Evolutionary conservation across 164 flowering plant genomes (phyloP).

Genomic region (Umbellularia californica): DNA sequence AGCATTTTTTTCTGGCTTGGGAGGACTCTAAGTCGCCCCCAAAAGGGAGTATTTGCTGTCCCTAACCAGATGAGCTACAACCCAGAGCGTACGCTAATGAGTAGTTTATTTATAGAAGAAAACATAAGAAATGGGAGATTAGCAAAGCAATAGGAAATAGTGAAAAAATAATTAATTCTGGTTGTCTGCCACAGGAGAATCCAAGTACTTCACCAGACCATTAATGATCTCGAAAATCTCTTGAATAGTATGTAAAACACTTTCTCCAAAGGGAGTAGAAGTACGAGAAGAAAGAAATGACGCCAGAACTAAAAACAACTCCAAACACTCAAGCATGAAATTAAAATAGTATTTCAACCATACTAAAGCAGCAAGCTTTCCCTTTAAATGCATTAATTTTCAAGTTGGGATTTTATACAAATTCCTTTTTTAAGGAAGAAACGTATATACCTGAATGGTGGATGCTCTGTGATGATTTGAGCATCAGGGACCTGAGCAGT

Average conservation of each 20-base stretch:
- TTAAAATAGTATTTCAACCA: no score
- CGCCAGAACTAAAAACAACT: neutral
- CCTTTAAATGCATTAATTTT: no score
- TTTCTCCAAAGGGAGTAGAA: neutral
- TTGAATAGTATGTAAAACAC: neutral
- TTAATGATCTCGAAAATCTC: neutral
- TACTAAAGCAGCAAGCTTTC: no score
- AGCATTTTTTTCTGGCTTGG: no score
- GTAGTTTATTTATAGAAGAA: neutral
- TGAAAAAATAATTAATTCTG: neutral
- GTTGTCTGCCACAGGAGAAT: neutral
- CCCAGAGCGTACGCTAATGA: no score
- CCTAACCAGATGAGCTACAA: no score
- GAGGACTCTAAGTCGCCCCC: no score
- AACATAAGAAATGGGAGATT: neutral
- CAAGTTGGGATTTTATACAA: no score
- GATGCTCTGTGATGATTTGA: conserved; percentile 85
- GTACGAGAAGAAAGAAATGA: neutral
- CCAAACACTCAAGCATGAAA: neutral
- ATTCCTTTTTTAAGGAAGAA: no score
- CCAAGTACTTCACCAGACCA: neutral
- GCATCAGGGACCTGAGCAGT: conserved; percentile 82
- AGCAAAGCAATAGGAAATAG: neutral
- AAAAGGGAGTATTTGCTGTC: no score
- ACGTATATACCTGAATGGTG: conserved; percentile 53